Evolutionary conservation across 164 flowering plant species (phyloP), one percentile per base, ranked within the genome.

Genomic region (Cinnamomum micranthum): DNA sequence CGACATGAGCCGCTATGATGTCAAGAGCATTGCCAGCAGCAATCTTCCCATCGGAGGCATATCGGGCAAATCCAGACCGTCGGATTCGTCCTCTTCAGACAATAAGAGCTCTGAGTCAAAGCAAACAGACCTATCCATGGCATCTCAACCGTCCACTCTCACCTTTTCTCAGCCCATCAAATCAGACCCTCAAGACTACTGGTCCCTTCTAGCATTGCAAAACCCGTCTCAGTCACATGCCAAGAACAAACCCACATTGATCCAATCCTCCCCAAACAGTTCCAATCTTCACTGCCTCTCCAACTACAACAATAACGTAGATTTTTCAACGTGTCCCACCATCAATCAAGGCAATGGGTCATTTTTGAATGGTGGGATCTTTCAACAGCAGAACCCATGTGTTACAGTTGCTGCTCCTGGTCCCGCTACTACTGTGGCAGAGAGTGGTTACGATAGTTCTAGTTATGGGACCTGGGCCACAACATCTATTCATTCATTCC

Each of bases 1-100:
- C 52, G 93, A 90, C 84, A 90, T 92, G 87, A 87, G 88, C 80
- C 86, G 97, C 12, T 92, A 92, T 76, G 97, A 92, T 25, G 88
- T 92, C 3, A 86, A 85, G 72, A 86, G 88, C 86, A 92, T 92
- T 10, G 90, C 88, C 19, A 85, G 71, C 75, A 86, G 86, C 79
- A 87, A 80, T 76, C 89, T 92, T 19, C 97, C 97, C n/a, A 80
- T 92, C 22, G 93, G 93, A 33, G 90, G 92, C 10, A 80, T 80
- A 58, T 65, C 77, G 2, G 69, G 73, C 77, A 86, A 84, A 70
- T 27, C 87, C 31, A 88, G 81, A 59, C 74, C 86, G 4, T 80
- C 87, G 0, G 87, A 84, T 9, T 84, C 89, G 0, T 27, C 64
- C 50, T 81, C 68, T 2, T 70, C 87, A 1, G 87, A 85, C 23